Evolutionary conservation across 2,329 filamentous ascomycete species (phyloP).

Genomic region (Sordariomycetes sp.): DNA sequence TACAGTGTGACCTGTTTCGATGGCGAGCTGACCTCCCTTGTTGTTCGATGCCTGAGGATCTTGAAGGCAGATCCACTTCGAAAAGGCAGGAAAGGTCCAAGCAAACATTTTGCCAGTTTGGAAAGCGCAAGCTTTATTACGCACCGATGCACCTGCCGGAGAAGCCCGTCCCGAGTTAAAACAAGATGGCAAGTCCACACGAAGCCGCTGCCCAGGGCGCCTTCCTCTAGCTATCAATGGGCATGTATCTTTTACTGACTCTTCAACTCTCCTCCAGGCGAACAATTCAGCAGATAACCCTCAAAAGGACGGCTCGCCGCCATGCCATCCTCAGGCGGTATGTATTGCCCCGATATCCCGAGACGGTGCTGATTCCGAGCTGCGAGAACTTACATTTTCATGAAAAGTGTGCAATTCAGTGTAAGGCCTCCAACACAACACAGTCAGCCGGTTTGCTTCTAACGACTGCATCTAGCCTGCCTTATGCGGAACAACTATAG

Average conservation of each 20-base stretch:
- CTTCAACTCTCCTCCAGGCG: background rate
- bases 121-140: background rate
- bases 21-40: background rate
- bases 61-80: background rate
- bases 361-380: background rate
- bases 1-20: too few species aligned
- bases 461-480: slow-evolving; percentile 48
- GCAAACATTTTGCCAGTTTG: background rate
- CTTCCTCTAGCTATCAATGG: background rate
- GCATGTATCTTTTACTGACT: background rate
- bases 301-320: slow-evolving; percentile 52
- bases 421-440: slow-evolving; percentile 29
- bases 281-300: background rate
- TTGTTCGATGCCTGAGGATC: background rate
- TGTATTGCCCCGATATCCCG: slow-evolving; percentile 15
- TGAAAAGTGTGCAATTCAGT: slow-evolving; percentile 75
- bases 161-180: too few species aligned
- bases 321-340: slow-evolving; percentile 78
- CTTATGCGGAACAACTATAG: slow-evolving; percentile 76
- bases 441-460: background rate
- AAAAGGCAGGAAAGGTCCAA: background rate
- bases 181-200: too few species aligned
- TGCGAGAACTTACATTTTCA: slow-evolving; percentile 5
- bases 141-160: background rate
- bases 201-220: too few species aligned